Evolutionary conservation across 148 eudicot species (phyloP).

Genomic region (Vaccinium corymbosum): DNA sequence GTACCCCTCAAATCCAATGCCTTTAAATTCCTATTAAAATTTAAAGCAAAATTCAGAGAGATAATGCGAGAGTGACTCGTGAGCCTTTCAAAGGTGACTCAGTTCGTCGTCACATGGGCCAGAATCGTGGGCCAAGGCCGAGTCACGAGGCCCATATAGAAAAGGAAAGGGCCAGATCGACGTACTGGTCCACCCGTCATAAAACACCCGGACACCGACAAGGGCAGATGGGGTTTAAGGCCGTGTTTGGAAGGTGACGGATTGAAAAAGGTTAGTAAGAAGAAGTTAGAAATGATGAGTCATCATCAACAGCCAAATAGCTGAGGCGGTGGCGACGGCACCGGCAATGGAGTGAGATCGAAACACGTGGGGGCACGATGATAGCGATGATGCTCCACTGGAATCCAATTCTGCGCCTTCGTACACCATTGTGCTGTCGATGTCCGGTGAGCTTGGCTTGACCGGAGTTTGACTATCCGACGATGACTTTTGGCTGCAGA

Average conservation of each 20-base stretch:
- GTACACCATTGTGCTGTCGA: conserved; percentile 56
- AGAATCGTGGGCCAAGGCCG: background rate
- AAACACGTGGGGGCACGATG: conserved; percentile 25
- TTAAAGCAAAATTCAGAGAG: background rate
- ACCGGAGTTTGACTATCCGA: conserved; percentile 26
- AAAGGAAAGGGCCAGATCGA: background rate
- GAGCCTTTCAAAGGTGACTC: conserved; percentile 9
- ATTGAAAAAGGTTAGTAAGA: background rate
- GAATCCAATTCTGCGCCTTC: conserved; percentile 45
- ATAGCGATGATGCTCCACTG: conserved; percentile 20
- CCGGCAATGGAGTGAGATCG: conserved; percentile 26
- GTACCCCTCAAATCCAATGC: background rate
- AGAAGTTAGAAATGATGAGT: conserved; percentile 23
- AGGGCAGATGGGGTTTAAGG: conserved; percentile 1
- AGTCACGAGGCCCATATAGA: conserved; percentile 14
- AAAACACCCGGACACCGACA: conserved; percentile 20
- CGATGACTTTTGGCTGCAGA: conserved; percentile 60
- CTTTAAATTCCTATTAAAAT: background rate
- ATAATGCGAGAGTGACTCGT: background rate
- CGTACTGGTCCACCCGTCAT: conserved; percentile 27
- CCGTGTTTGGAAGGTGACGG: background rate
- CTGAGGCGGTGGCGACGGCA: conserved; percentile 33
- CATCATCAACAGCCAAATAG: conserved; percentile 30
- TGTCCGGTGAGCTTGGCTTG: conserved; percentile 15
- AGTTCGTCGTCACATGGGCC: conserved; percentile 5